Base-by-base conservation (phyloP, 2,329 filamentous ascomycete genomes). In the Xylariales sp. region DNA sequence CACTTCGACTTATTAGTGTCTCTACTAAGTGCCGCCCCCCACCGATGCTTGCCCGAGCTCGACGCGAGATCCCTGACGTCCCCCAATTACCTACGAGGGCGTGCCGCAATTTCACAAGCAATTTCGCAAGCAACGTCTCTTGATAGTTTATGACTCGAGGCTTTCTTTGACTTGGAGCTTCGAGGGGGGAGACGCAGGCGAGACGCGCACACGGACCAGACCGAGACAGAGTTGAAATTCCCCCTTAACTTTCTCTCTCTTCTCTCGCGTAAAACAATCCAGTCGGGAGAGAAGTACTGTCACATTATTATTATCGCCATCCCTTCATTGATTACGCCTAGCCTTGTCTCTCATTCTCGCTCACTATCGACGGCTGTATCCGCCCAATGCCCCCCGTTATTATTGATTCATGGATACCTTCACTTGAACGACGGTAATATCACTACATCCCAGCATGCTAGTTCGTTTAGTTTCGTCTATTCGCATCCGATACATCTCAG, bases 51-150 rank as follows among this genome's bases (percentile, higher is more conserved):
- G 48, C n/a, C 60, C 12, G 54, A 55, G 6, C 57, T 64, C 49
- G 68, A 62, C 36, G 54, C 52, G 53, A 60, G 61, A 66, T 62
- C 66, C 58, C 64, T 69, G 49, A 46, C 50, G 45, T 9, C 23
- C 59, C 18, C 43, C 52, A 28, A 41, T n/a, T 41, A 46, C 34
- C 41, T 9, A 43, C 30, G n/a, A 50, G 53, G 30, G 54, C 32
- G 58, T 63, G 64, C 39, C 57, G 65, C 65, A 68, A 63, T 68
- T 60, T 63, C 65, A 64, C 64, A 60, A 61, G 59, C 55, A 56
- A 48, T 67, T 60, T 60, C 65, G 61, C 64, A 59, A 61, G 59
- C 54, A 57, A 54, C 50, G 49, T 41, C n/a, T 48, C 23, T 52
- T 5, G n/a, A n/a, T 18, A 32, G 53, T 53, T 36, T 23, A 10